Conservation (phyloP, 371 early-diverging fungal genomes). For the Sanchytrium tribonematis region DNA sequence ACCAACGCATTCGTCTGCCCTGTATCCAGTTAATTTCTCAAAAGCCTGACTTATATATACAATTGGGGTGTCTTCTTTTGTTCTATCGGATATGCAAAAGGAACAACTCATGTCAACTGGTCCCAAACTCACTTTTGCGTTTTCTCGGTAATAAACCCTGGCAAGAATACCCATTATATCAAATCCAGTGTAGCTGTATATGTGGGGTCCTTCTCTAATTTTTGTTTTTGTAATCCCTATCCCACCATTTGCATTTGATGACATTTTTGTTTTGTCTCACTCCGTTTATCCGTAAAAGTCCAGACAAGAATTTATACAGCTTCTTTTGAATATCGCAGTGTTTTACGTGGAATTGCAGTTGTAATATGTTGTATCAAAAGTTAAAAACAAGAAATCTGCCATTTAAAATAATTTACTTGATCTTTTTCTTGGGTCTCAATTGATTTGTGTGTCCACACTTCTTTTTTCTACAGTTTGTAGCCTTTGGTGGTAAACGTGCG, state of each 20-base stretch:
- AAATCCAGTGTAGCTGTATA: constrained; percentile 17
- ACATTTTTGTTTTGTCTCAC: too few relatives aligned
- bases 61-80: constrained; percentile 15
- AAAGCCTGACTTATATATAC: constrained; percentile 28
- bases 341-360: too few relatives aligned
- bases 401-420: constrained; percentile 7
- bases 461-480: constrained; percentile 99
- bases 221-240: too few relatives aligned
- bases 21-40: constrained; percentile 27
- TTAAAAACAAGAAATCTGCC: too few relatives aligned
- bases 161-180: constrained; percentile 28
- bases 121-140: constrained; percentile 25
- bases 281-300: too few relatives aligned
- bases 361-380: too few relatives aligned
- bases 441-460: constrained; percentile 98
- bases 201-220: too few relatives aligned
- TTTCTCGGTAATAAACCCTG: constrained; percentile 20
- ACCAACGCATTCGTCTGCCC: constrained; percentile 21
- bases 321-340: too few relatives aligned
- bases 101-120: constrained; percentile 33
- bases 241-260: too few relatives aligned
- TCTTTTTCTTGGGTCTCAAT: constrained; percentile 36
- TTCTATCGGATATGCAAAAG: constrained; percentile 21
- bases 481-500: constrained; percentile 95
- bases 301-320: too few relatives aligned